Conservation (phyloP, 192 early-diverging fungal species). For the Umbelopsis ramanniana region DNA sequence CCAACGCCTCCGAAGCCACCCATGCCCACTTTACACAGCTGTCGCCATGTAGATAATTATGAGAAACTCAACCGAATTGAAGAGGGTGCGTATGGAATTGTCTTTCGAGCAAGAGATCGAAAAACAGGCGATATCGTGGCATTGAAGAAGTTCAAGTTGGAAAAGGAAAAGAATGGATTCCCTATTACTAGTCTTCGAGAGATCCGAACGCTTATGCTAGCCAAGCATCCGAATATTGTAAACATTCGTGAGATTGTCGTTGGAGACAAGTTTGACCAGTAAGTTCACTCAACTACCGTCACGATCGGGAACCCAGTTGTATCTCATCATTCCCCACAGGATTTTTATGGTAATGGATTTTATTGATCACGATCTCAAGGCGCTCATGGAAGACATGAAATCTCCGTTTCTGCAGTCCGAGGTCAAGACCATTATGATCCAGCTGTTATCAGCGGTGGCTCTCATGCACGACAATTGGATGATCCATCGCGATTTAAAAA, state of each 20-base stretch:
- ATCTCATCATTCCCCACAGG: slow-evolving; percentile 39
- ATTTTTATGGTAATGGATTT: slow-evolving; percentile 99
- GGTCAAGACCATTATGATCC: slow-evolving; percentile 77
- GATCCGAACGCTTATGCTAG: slow-evolving; percentile 72
- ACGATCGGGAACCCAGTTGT: not conserved
- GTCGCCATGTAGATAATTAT: slow-evolving; percentile 83
- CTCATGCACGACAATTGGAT: slow-evolving; percentile 71
- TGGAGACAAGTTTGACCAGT: slow-evolving; percentile 65
- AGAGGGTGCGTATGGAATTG: slow-evolving; percentile 96
- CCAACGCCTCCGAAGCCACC: slow-evolving; percentile 26
- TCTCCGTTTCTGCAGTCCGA: slow-evolving; percentile 85
- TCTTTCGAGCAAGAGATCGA: slow-evolving; percentile 88
- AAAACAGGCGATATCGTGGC: slow-evolving; percentile 73
- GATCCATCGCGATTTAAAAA: slow-evolving; percentile 73
- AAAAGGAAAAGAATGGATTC: slow-evolving; percentile 72
- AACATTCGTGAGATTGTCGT: slow-evolving; percentile 81
- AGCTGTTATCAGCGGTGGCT: slow-evolving; percentile 65
- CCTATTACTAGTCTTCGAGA: slow-evolving; percentile 81
- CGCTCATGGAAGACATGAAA: slow-evolving; percentile 85
- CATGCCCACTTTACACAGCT: slow-evolving; percentile 57
- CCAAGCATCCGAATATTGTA: slow-evolving; percentile 86
- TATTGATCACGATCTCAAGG: slow-evolving; percentile 93
- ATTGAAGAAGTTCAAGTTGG: slow-evolving; percentile 60
- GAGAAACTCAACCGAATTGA: slow-evolving; percentile 96
- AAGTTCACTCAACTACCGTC: not conserved